A percentile compares a stretch with the other conserved stretches of the same genome.
phyloP scores from a whole-genome alignment of 352 stramenopile genomes.

The Globisporangium echinulatum region DNA sequence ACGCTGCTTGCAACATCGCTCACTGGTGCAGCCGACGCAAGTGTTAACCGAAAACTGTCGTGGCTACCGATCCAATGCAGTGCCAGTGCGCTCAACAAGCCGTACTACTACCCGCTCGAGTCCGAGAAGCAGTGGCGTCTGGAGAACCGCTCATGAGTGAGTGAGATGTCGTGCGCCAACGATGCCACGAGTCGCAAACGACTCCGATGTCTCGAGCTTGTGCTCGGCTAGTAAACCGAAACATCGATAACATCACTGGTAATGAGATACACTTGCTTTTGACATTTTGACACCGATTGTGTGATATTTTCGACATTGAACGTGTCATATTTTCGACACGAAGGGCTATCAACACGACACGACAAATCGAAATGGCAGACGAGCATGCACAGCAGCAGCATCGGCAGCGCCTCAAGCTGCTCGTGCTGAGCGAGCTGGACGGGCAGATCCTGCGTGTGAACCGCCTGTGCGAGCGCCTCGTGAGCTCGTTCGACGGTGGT shows the following conservation, averaged over 20 bases:
- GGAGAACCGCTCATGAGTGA: background rate
- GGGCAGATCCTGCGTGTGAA: conserved; percentile 65
- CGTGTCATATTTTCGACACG: no score
- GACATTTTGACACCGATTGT: background rate
- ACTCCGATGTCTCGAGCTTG: no score
- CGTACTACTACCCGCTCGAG: conserved; percentile 3
- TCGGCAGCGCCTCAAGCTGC: conserved; percentile 44
- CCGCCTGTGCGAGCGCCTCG: conserved; percentile 65
- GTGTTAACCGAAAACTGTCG: background rate
- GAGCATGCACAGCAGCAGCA: no score
- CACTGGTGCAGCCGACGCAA: background rate
- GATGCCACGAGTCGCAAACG: no score
- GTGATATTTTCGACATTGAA: background rate
- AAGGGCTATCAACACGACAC: no score
- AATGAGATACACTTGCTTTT: background rate
- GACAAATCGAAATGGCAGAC: no score
- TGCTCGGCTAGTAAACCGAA: background rate
- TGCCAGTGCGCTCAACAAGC: background rate
- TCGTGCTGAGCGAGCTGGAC: conserved; percentile 67
- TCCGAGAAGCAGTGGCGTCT: conserved; percentile 1
- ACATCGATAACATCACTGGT: background rate
- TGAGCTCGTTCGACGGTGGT: conserved; percentile 52
- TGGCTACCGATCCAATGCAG: conserved; percentile 1
- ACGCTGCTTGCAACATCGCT: background rate
- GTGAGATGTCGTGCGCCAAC: no score